Evolutionary conservation across 352 stramenopile genomes (phyloP), one percentile per base, ranked within the genome.

Genomic region (Phytophthora foliorum): DNA sequence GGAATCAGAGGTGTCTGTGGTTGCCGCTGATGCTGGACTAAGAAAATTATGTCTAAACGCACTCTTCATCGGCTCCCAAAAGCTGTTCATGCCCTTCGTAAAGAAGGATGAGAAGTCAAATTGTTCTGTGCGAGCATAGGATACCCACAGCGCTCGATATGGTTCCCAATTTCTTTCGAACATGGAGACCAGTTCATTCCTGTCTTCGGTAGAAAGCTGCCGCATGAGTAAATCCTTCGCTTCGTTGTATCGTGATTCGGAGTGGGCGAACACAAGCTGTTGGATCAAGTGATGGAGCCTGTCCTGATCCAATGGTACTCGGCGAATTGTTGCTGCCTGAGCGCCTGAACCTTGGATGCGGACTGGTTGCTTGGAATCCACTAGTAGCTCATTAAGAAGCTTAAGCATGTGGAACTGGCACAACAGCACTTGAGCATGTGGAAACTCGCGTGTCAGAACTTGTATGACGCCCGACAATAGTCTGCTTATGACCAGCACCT

Each of bases 401-500:
- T 90, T 86, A 74, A 92, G 83, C 42, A 89, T 81, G 32, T 92
- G 82, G 45, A 90, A 88, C 63, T 92, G 84, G 46, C 82, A 90
- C 38, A 92, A 41, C 51, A 92, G 64, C 49, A 90, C 42, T 27
- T 75, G 79, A 48, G 83, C 74, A 16, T 79, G 69, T 51, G 82
- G 81, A 57, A 92, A 92, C 41, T 92, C 82, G 55, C 78, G 69
- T 25, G 72, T 53, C 21, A 91, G 56, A 21, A 91, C 80, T 49
- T 88, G 71, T 13, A 91, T 74, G 9, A 86, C 71, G 39, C 84
- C 80, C 0, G 82, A 82, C 17, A 88, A 53, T 24, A 90, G 60
- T 38, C 79, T 84, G 54, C 81, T 81, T 79, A 92, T 91, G 21
- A 90, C 75, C 22, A 92, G 71, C 21, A 90, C 75, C 56, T 91